Base-by-base conservation (phyloP, 2,329 filamentous ascomycete genomes). In the Basipetospora chlamydospora region DNA sequence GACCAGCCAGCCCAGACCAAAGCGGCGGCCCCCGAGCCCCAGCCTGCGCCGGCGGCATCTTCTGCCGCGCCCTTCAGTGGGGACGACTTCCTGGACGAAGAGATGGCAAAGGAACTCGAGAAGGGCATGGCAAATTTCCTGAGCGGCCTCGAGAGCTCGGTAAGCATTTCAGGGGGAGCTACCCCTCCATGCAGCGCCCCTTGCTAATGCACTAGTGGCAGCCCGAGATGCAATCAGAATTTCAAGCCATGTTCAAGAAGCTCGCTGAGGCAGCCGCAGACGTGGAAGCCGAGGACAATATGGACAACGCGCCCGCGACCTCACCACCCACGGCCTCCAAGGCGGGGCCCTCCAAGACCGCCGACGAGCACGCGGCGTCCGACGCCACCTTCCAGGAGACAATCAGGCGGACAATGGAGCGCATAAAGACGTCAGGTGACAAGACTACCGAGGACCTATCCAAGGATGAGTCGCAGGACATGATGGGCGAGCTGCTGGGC, bases 361-460 rank as follows among this genome's bases (percentile, higher is more conserved):
- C 52, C 5, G 48, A 54, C 10, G 51, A 55, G 16, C 48, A 54
- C 20, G 52, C 58, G 13, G 59, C 60, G 20, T 56, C 63, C 26
- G 77, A 83, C 28, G 74, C 77, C 32, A 74, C 70, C 1, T 98
- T 98, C 57, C 85, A 92, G 52, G 86, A 94, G 41, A 93, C 84
- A 1, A 96, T 98, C 48, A 77, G 80, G 41, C 77, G 77, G 47
- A 96, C 90, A 0, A 95, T 98, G 81, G 84, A 92, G 58, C 80
- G 90, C 33, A 94, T 98, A 85, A 82, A 92, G 49, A 73, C 74
- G 23, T 94, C 86, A 0, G 86, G 83, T 2, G 78, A 88, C 28
- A 70, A 77, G 5, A 65, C 69, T 5, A 64, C 65, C 0, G 75
- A 94, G 44, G 42, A 41, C 20, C 29, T 33, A n/a, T 32, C 30